Percentiles rank a stretch among this genome's conserved stretches.
Evolutionary conservation across 768 basidiomycete species (phyloP).

Genomic region (Lactarius sp.): DNA sequence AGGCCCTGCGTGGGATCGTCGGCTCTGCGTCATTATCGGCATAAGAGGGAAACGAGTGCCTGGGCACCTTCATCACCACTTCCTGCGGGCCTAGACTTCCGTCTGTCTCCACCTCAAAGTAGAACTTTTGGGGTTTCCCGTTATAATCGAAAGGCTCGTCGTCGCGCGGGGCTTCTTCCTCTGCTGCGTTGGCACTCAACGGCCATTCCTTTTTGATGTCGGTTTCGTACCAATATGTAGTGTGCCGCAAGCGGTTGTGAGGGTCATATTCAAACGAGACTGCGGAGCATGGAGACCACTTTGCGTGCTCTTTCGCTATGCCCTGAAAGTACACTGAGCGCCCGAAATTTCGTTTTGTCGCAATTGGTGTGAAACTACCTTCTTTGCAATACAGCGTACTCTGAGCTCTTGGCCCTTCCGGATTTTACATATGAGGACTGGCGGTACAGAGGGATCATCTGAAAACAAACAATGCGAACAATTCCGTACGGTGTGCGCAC

Average conservation of each 20-base stretch:
- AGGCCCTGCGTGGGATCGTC: conserved; percentile 50
- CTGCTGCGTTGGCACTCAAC: conserved; percentile 74
- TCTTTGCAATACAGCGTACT: conserved; percentile 84
- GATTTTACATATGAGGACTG: conserved; percentile 86
- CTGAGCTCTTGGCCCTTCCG: conserved; percentile 91
- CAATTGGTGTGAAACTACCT: conserved; percentile 47
- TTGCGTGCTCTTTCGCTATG: conserved; percentile 96
- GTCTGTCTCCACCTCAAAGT: conserved; percentile 92
- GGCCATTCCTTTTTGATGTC: conserved; percentile 89
- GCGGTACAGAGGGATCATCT: conserved; percentile 60
- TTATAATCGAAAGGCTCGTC: conserved; percentile 84
- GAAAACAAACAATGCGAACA: background rate
- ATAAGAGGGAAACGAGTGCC: conserved; percentile 17
- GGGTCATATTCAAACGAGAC: conserved; percentile 98
- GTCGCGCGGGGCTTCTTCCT: conserved; percentile 77
- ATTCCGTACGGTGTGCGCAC: conserved; percentile 8
- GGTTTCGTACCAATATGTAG: conserved; percentile 89
- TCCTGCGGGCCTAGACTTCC: conserved; percentile 87
- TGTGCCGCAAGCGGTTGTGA: conserved; percentile 94
- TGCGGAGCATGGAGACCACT: conserved; percentile 96
- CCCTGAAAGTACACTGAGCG: conserved; percentile 49
- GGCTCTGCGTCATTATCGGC: background rate
- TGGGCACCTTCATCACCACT: conserved; percentile 72
- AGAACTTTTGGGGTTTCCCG: conserved; percentile 86
- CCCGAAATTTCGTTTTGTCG: background rate